Conservation (phyloP, 164 flowering plant species). For the Amborella trichopoda region DNA sequence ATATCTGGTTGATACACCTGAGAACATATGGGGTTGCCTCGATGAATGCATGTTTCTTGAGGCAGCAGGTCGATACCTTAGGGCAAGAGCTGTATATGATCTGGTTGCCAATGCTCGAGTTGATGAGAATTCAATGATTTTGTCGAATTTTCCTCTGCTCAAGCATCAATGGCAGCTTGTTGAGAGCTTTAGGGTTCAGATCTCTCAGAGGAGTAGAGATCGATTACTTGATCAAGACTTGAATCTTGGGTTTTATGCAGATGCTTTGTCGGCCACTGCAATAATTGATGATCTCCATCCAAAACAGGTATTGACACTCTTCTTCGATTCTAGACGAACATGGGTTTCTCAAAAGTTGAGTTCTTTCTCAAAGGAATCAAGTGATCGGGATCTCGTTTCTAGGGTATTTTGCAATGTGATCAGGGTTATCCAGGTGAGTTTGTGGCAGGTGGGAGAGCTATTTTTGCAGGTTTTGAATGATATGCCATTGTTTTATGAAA, state of each 20-base stretch:
- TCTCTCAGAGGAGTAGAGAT: slow-evolving; percentile 78
- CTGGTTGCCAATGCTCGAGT: slow-evolving; percentile 6
- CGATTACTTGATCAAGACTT: slow-evolving; percentile 51
- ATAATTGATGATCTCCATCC: slow-evolving; percentile 73
- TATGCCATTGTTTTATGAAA: slow-evolving; percentile 86
- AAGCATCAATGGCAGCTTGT: slow-evolving; percentile 92
- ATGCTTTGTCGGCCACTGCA: slow-evolving; percentile 77
- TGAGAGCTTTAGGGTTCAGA: slow-evolving; percentile 81
- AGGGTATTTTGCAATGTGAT: slow-evolving; percentile 56
- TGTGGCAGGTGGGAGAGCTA: slow-evolving; percentile 82
- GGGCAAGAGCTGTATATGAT: slow-evolving; percentile 63
- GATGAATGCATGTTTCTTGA: slow-evolving; percentile 91
- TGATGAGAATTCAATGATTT: slow-evolving; percentile 22
- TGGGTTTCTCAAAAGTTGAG: slow-evolving; percentile 50
- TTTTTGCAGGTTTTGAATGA: slow-evolving; percentile 79
- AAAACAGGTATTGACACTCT: slow-evolving; percentile 42
- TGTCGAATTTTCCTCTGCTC: slow-evolving; percentile 57
- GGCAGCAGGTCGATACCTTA: slow-evolving; percentile 53
- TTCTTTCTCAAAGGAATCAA: slow-evolving; percentile 6
- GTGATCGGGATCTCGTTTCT: slow-evolving; percentile 21
- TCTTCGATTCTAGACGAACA: slow-evolving; percentile 61
- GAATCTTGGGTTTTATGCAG: slow-evolving; percentile 49
- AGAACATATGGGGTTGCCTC: slow-evolving; percentile 94
- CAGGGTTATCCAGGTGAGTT: slow-evolving; percentile 58
- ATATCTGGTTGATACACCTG: slow-evolving; percentile 91